A percentile compares a stretch with the other conserved stretches of the same genome.
Conservation (phyloP, 768 basidiomycete genomes). For the Lentinula detonsa region DNA sequence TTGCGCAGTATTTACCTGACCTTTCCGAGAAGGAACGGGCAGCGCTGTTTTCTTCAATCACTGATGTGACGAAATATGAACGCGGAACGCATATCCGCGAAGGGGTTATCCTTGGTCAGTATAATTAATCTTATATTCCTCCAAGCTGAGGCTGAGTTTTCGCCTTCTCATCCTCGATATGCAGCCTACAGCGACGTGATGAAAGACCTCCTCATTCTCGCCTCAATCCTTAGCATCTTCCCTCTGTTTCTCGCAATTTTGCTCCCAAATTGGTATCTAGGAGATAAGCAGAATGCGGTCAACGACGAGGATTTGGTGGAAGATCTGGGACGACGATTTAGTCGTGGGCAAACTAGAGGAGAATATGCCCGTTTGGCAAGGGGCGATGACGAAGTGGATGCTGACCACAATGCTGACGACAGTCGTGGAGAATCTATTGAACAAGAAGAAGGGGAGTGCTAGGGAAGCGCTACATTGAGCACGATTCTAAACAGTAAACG, state of each 20-base stretch:
- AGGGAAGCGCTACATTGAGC: too few relatives aligned
- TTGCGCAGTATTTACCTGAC: constrained; percentile 49
- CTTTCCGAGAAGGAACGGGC: constrained; percentile 35
- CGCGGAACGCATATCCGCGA: constrained; percentile 53
- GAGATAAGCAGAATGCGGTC: constrained; percentile 66
- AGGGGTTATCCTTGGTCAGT: constrained; percentile 54
- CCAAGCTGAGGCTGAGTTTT: neutral
- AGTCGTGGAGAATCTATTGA: too few relatives aligned
- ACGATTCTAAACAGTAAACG: too few relatives aligned
- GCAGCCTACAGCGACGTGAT: constrained; percentile 52
- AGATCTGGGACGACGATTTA: neutral
- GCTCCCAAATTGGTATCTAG: constrained; percentile 64
- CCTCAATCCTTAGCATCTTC: constrained; percentile 45
- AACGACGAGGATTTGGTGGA: constrained; percentile 23
- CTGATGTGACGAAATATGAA: constrained; percentile 39
- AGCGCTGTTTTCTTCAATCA: constrained; percentile 51
- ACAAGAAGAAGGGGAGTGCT: too few relatives aligned
- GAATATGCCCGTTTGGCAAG: neutral
- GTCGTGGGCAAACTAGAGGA: neutral
- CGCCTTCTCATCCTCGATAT: neutral
- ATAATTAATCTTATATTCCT: constrained; percentile 10
- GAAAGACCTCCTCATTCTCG: constrained; percentile 49
- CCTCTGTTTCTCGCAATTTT: constrained; percentile 54
- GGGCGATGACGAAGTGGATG: neutral
- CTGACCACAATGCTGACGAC: neutral